These are phyloP conservation scores for Microthlaspi erraticum DNA, from an alignment of 345 rosid genomes.

Conservation along the genomic window DNA sequence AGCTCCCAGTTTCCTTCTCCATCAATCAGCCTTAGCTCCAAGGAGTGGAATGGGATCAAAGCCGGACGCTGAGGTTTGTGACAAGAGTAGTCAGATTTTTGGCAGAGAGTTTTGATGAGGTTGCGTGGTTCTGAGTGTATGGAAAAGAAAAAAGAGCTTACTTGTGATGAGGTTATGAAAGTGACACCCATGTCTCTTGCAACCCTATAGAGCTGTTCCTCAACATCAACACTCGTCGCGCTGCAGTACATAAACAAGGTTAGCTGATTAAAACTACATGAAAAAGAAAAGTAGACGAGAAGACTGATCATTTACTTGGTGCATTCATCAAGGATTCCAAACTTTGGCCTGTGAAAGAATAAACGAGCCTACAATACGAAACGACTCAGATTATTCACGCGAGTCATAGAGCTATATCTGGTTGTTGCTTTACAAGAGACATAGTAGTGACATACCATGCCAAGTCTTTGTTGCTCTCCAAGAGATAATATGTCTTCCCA, in stretches of 20 bases:
- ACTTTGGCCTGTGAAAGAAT: conserved; percentile 91
- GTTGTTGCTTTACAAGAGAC: conserved; percentile 27
- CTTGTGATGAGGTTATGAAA: conserved; percentile 93
- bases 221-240: conserved; percentile 95
- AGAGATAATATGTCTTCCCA: conserved; percentile 98
- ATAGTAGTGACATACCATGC: conserved; percentile 87
- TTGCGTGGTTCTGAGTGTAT: background rate
- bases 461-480: conserved; percentile 98
- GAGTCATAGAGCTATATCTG: background rate
- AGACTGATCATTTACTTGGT: conserved; percentile 69
- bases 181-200: conserved; percentile 87
- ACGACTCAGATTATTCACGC: conserved; percentile 32
- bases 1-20: conserved; percentile 99
- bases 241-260: conserved; percentile 45
- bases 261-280: conserved; percentile 5
- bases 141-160: conserved; percentile 37
- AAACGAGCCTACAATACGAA: conserved; percentile 71
- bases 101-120: background rate
- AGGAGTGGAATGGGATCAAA: conserved; percentile 80
- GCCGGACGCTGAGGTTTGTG: conserved; percentile 78
- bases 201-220: conserved; percentile 90
- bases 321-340: conserved; percentile 97
- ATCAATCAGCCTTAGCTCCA: conserved; percentile 82
- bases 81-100: background rate
- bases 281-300: background rate